Conservation (phyloP, 352 stramenopile species). For the Phytopythium sindhum region DNA sequence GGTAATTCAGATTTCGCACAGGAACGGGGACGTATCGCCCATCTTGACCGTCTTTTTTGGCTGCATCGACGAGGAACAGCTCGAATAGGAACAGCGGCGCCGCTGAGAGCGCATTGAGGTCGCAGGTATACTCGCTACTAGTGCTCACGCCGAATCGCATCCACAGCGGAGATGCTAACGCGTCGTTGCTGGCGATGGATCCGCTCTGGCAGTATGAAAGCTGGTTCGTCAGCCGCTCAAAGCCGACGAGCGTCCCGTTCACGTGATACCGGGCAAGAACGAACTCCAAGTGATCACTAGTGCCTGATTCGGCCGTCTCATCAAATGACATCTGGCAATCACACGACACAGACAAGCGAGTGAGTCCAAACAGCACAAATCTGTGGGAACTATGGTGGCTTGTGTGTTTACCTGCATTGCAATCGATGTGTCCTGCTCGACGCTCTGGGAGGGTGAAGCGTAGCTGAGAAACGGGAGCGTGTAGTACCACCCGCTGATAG, state of each 20-base stretch:
- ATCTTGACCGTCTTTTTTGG: conserved; percentile 39
- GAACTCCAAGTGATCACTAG: conserved; percentile 75
- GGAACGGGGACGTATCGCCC: conserved; percentile 81
- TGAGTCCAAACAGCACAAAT: neutral
- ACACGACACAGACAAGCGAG: neutral
- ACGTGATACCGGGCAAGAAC: conserved; percentile 83
- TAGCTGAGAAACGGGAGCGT: conserved; percentile 92
- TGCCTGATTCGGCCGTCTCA: conserved; percentile 35
- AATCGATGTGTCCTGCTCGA: conserved; percentile 68
- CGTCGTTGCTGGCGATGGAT: conserved; percentile 11
- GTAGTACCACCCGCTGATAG: conserved; percentile 57
- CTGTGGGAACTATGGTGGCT: neutral
- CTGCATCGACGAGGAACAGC: conserved; percentile 87
- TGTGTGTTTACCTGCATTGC: conserved; percentile 55
- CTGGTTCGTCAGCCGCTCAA: conserved; percentile 66
- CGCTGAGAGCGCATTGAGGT: conserved; percentile 48
- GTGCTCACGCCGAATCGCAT: conserved; percentile 74
- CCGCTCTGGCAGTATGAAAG: conserved; percentile 70
- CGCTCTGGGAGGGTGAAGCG: conserved; percentile 36
- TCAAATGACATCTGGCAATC: conserved; percentile 75
- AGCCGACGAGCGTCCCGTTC: conserved; percentile 85
- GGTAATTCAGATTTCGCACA: conserved; percentile 85
- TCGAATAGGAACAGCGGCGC: conserved; percentile 82
- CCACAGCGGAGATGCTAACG: conserved; percentile 73
- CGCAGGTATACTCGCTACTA: conserved; percentile 56